Percentiles rank a stretch among this genome's conserved stretches.
Evolutionary conservation across 345 rosid genomes (phyloP).

Genomic region (Eucalyptus urophylla): DNA sequence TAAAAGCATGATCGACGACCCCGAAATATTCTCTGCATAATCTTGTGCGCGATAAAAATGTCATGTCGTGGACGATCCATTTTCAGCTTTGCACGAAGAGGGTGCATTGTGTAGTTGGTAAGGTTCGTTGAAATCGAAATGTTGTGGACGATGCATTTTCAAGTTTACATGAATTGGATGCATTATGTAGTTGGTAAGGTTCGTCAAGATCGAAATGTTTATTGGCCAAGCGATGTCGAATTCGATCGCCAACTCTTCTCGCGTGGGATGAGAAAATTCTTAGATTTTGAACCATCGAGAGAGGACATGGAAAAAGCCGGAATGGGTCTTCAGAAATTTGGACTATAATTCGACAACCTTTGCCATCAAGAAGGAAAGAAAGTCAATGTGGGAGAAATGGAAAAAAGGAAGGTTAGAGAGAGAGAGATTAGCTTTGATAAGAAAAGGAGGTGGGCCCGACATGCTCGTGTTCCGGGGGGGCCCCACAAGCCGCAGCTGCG

Average conservation of each 20-base stretch:
- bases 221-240: background rate
- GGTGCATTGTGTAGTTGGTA: background rate
- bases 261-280: background rate
- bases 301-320: background rate
- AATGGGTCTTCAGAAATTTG: background rate
- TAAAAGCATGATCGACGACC: no score
- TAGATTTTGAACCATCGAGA: background rate
- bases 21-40: no score
- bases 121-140: background rate
- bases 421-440: background rate
- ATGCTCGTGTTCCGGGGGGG: background rate
- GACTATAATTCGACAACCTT: background rate
- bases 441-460: background rate
- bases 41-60: background rate
- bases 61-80: no score
- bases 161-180: background rate
- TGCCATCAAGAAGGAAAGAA: background rate
- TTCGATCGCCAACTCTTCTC: background rate
- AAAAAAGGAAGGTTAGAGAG: background rate
- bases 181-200: background rate
- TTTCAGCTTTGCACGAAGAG: background rate
- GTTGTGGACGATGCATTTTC: accelerated
- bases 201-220: background rate
- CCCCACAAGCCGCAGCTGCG: conserved; percentile 2
- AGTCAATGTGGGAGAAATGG: background rate